Base-by-base conservation (phyloP, 2,329 filamentous ascomycete species). In the Dactylella cylindrospora region DNA sequence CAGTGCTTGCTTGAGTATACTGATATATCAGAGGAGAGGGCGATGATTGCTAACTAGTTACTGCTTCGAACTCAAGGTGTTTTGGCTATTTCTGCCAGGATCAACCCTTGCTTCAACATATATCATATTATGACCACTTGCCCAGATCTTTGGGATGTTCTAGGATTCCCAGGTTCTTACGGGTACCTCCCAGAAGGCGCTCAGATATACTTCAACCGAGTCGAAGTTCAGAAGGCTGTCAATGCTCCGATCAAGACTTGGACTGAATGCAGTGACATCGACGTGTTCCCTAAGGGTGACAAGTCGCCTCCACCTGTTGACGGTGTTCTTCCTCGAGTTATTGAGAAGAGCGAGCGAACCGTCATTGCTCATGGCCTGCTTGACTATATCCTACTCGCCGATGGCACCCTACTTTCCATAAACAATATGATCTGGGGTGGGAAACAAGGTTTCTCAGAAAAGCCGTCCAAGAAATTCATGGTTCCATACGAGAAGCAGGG, bases 391-490 rank as follows among this genome's bases (percentile, higher is more conserved):
- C 77, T 88, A 7, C 75, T 84, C 19, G 76, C 78, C 68, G 85
- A 86, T 70, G 86, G 86, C 12, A 85, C 85, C 0, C 76, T 91
- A 1, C 75, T 88, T 5, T 79, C 79, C 1, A 83, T 90, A 57
- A 86, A 91, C 70, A 90, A 90, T 74, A 88, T 90, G 83, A 90
- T 85, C 0, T 91, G 83, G 82, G 81, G 81, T 54, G 86, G 86
- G 3, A 71, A 77, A 35, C 80, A 85, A 45, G 88, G 87, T 0
- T 90, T 91, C 76, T 79, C 83, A 65, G 70, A 72, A 1, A 72
- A 74, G 0, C 87, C 86, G 0, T 70, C 70, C 1, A 78, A 82
- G 45, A 81, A 83, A 1, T 84, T 88, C 69, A 88, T 80, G 70
- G 84, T 90, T 0, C 86, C 86, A 0, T 83, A 81, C 69, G 81